These are phyloP conservation scores for Actinidia polygama DNA, from an alignment of 179 eudicot genomes.

Conservation along the genomic window DNA sequence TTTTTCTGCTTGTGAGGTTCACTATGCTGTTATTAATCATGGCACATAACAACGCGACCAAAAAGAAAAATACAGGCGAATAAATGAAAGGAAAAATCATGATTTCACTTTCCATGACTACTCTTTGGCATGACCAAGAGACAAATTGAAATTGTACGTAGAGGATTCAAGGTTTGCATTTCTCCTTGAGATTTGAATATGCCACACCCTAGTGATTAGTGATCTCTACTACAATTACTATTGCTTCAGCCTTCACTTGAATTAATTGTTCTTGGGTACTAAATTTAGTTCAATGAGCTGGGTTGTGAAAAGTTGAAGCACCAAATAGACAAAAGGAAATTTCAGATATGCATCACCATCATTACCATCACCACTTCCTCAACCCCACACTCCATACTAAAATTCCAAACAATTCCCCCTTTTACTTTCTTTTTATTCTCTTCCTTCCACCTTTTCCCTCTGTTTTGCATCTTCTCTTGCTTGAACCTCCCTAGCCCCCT, in stretches of 20 bases:
- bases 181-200: neutral
- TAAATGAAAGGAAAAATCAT: neutral
- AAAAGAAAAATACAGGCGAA: neutral
- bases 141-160: neutral
- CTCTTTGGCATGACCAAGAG: slow-evolving; percentile 1
- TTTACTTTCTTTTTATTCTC: slow-evolving; percentile 19
- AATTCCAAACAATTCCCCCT: slow-evolving; percentile 40
- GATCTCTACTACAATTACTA: neutral
- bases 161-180: neutral
- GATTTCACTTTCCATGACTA: slow-evolving; percentile 6
- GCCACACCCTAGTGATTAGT: neutral
- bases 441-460: slow-evolving; percentile 19
- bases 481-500: slow-evolving; percentile 18
- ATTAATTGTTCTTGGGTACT: neutral
- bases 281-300: neutral
- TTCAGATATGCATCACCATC: slow-evolving; percentile 24
- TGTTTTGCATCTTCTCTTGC: slow-evolving; percentile 15
- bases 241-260: neutral
- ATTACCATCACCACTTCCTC: slow-evolving; percentile 33
- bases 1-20: neutral
- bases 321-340: slow-evolving; percentile 7
- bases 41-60: slow-evolving; percentile 11
- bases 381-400: slow-evolving; percentile 22
- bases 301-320: slow-evolving; percentile 13
- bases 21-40: slow-evolving; percentile 1